Conservation (phyloP, 1,284 basidiomycete species). For the Fistulina hepatica region DNA sequence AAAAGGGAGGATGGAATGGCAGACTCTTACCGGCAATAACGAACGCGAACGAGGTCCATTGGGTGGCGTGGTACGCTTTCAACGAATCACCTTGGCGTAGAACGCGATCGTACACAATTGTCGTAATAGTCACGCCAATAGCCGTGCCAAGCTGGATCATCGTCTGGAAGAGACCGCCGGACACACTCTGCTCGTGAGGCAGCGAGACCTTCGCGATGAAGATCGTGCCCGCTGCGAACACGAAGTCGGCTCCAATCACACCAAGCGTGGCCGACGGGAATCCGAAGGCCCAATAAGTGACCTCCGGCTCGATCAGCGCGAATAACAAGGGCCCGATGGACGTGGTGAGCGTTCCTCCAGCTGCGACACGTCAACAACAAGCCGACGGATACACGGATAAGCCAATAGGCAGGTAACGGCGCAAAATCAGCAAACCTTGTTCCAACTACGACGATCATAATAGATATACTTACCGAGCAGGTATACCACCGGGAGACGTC, state of each 20-base stretch:
- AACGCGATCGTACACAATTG: constrained; percentile 57
- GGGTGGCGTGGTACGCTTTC: constrained; percentile 45
- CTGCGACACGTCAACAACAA: constrained; percentile 21
- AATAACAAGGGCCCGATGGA: constrained; percentile 59
- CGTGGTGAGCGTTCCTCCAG: constrained; percentile 50
- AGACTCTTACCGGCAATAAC: constrained; percentile 27
- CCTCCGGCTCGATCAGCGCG: constrained; percentile 50
- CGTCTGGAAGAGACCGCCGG: constrained; percentile 68
- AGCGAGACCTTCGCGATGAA: constrained; percentile 66
- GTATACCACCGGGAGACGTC: constrained; percentile 41
- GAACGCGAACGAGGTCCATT: constrained; percentile 56
- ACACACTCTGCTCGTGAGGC: constrained; percentile 69
- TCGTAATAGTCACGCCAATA: constrained; percentile 65
- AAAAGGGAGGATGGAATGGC: background rate
- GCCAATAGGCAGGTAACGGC: background rate
- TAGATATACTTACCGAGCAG: constrained; percentile 37
- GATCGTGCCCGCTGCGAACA: constrained; percentile 63
- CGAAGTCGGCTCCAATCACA: constrained; percentile 73
- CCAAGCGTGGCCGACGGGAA: constrained; percentile 68
- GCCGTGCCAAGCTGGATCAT: constrained; percentile 69
- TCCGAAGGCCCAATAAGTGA: constrained; percentile 69
- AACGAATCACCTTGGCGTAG: constrained; percentile 28
- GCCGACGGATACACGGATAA: background rate
- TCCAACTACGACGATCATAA: background rate
- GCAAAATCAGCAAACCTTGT: background rate